These are phyloP conservation scores for Dorcoceras hygrometricum DNA, from an alignment of 257 asterid genomes.

Conservation along the genomic window DNA sequence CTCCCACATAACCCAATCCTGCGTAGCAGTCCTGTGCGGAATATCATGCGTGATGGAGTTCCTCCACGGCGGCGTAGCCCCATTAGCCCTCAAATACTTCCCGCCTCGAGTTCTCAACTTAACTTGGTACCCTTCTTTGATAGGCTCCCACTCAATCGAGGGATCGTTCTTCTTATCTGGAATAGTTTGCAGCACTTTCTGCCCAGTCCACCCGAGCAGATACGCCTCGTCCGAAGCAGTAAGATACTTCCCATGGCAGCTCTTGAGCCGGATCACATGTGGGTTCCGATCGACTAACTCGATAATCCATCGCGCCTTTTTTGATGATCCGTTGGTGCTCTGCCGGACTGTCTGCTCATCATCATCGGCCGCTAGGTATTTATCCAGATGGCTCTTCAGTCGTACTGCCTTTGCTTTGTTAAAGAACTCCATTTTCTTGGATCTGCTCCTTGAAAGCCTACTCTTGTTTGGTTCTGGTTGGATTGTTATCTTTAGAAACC, in stretches of 20 bases:
- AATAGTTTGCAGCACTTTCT: slow-evolving; percentile 38
- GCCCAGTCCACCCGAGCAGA: slow-evolving; percentile 59
- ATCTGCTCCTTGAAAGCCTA: not conserved
- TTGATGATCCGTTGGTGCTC: slow-evolving; percentile 35
- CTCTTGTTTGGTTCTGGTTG: slow-evolving; percentile 21
- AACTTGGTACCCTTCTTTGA: slow-evolving; percentile 46
- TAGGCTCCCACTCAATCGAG: slow-evolving; percentile 62
- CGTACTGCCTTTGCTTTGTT: slow-evolving; percentile 47
- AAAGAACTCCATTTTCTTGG: slow-evolving; percentile 47
- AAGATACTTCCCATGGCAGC: slow-evolving; percentile 61
- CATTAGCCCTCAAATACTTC: slow-evolving; percentile 55
- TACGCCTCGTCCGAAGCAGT: slow-evolving; percentile 54
- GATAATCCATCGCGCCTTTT: slow-evolving; percentile 52
- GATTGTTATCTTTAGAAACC: no score
- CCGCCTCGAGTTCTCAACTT: slow-evolving; percentile 50
- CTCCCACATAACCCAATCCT: slow-evolving; percentile 70
- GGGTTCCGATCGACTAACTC: slow-evolving; percentile 47
- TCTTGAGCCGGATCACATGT: slow-evolving; percentile 50
- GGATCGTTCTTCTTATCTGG: slow-evolving; percentile 19
- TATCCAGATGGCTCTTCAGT: slow-evolving; percentile 54
- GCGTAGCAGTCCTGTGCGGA: slow-evolving; percentile 57
- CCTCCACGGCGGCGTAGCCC: slow-evolving; percentile 66
- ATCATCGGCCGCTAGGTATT: slow-evolving; percentile 55
- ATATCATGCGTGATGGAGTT: slow-evolving; percentile 63
- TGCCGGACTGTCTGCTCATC: slow-evolving; percentile 43